Percentiles rank a stretch among this genome's conserved stretches.
Conservation (phyloP, 768 basidiomycete genomes). For the Fomitopsis pulvina region DNA sequence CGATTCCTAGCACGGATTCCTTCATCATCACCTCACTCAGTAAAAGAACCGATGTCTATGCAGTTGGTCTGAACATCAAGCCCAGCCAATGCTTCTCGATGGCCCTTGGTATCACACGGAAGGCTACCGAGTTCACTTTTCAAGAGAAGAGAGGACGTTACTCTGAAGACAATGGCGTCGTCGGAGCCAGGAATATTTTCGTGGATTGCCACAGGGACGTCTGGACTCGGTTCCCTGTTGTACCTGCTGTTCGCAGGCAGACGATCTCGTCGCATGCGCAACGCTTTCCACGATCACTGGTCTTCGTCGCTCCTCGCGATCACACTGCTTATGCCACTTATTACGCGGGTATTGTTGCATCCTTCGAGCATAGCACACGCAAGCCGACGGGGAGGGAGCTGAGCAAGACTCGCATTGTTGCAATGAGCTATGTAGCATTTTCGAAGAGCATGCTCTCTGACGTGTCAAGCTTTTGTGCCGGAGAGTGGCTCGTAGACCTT, state of each 20-base stretch:
- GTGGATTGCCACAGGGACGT: conserved; percentile 50
- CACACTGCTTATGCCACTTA: conserved; percentile 32
- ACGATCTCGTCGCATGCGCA: conserved; percentile 31
- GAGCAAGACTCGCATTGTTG: conserved; percentile 29
- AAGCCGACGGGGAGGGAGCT: conserved; percentile 47
- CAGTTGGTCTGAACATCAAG: conserved; percentile 33
- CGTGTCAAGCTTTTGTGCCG: conserved; percentile 36
- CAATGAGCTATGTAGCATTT: conserved; percentile 26
- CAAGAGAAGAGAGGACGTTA: conserved; percentile 31
- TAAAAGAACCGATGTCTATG: conserved; percentile 34
- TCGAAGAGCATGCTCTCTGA: conserved; percentile 11
- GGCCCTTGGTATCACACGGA: conserved; percentile 46
- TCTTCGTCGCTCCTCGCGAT: conserved; percentile 37
- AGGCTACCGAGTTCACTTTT: conserved; percentile 51
- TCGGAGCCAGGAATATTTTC: conserved; percentile 38
- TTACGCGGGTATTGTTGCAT: conserved; percentile 37
- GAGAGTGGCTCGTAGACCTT: conserved; percentile 59
- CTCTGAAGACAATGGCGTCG: conserved; percentile 11
- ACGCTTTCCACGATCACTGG: conserved; percentile 29
- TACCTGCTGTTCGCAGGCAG: conserved; percentile 42
- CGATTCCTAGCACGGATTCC: conserved; percentile 16
- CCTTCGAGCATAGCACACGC: conserved; percentile 42
- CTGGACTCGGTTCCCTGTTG: conserved; percentile 56
- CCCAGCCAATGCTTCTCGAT: conserved; percentile 32
- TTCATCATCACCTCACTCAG: conserved; percentile 39